These are phyloP conservation scores for Melastoma candidum DNA, from an alignment of 441 rosid species.

Conservation along the genomic window DNA sequence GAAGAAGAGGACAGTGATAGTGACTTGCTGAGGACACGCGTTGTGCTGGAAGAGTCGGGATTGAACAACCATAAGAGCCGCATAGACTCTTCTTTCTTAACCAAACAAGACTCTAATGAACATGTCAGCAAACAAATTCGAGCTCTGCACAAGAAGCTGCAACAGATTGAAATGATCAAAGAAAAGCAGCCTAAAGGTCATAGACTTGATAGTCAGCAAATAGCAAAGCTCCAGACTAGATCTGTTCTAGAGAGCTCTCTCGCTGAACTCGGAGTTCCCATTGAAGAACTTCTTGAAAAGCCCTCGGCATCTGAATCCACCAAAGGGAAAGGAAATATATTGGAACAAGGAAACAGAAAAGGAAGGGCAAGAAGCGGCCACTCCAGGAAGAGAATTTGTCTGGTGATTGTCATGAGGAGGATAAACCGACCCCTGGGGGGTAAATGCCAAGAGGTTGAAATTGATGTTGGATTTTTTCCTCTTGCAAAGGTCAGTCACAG, in stretches of 20 bases:
- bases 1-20: conserved; percentile 79
- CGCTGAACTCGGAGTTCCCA: conserved; percentile 61
- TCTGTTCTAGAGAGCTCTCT: conserved; percentile 55
- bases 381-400: conserved; percentile 22
- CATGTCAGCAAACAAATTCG: conserved; percentile 58
- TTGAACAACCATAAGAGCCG: conserved; percentile 19
- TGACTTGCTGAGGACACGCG: conserved; percentile 54
- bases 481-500: too few relatives aligned
- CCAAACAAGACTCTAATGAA: conserved; percentile 40
- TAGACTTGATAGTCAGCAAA: conserved; percentile 82
- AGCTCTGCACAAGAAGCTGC: conserved; percentile 80
- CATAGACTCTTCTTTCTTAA: conserved; percentile 47
- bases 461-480: conserved; percentile 19
- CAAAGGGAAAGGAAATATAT: conserved; percentile 53
- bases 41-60: conserved; percentile 26
- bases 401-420: conserved; percentile 2
- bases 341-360: conserved; percentile 53
- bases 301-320: conserved; percentile 25
- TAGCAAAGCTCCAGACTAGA: conserved; percentile 77
- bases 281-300: conserved; percentile 32
- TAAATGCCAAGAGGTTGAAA: conserved; percentile 26
- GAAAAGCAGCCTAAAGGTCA: conserved; percentile 58
- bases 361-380: conserved; percentile 50
- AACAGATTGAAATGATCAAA: conserved; percentile 95
- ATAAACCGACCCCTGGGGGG: conserved; percentile 1